Evolutionary conservation across 345 rosid genomes (phyloP).

Genomic region (Salix dunnii): DNA sequence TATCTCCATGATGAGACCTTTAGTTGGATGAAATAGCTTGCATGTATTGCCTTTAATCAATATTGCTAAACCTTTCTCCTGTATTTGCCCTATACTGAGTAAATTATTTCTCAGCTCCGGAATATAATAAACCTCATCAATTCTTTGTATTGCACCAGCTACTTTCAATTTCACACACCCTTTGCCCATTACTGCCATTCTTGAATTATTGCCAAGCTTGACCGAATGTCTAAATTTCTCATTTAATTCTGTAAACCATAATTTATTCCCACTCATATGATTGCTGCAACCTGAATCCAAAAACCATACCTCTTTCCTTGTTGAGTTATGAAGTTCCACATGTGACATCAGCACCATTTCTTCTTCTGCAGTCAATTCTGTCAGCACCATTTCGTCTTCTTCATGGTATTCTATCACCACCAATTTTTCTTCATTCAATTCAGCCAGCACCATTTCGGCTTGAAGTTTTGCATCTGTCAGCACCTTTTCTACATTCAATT

Average conservation of each 20-base stretch:
- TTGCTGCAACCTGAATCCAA: not conserved
- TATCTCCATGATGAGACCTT: not conserved
- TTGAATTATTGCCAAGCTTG: not conserved
- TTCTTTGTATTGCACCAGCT: not conserved
- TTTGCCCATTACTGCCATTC: too few species aligned
- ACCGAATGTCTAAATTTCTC: too few species aligned
- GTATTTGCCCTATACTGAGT: too few species aligned
- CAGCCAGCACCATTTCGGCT: too few species aligned
- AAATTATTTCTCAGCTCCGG: too few species aligned
- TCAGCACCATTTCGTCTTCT: too few species aligned
- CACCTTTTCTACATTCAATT: too few species aligned
- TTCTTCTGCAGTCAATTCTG: not conserved
- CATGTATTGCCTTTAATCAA: fast-evolving
- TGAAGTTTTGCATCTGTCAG: too few species aligned
- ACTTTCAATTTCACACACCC: not conserved
- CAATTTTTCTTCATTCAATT: too few species aligned
- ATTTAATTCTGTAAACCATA: not conserved
- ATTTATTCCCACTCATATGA: not conserved
- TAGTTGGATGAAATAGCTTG: not conserved
- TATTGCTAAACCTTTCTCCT: not conserved
- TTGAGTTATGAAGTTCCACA: too few species aligned
- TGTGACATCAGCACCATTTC: not conserved
- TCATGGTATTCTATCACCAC: too few species aligned
- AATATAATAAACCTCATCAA: not conserved
- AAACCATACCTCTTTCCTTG: not conserved